These are phyloP conservation scores for Pseudogymnoascus sp. DNA, from an alignment of 2,329 filamentous ascomycete species.

Conservation along the genomic window DNA sequence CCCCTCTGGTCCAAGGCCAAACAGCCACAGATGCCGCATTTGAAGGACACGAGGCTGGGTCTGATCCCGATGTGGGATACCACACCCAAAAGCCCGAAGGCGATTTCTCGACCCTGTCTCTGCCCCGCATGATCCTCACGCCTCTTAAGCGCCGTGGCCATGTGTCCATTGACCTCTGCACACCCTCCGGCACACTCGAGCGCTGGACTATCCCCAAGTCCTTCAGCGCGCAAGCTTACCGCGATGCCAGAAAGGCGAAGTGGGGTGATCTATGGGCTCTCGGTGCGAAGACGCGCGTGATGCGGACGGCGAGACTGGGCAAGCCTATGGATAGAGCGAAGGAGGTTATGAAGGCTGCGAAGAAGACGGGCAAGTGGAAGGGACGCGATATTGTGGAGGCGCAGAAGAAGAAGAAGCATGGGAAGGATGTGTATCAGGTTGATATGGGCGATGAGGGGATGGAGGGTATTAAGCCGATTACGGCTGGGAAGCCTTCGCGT, in stretches of 20 bases:
- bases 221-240: constrained; percentile 74
- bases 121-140: constrained; percentile 70
- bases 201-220: constrained; percentile 87
- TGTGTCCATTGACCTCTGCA: constrained; percentile 85
- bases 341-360: constrained; percentile 26
- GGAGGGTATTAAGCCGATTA: constrained; percentile 22
- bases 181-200: constrained; percentile 74
- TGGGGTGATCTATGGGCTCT: constrained; percentile 97
- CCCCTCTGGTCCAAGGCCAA: constrained; percentile 40
- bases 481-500: constrained; percentile 13
- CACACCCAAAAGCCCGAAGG: neutral
- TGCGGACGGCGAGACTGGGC: constrained; percentile 53
- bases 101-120: constrained; percentile 39
- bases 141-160: constrained; percentile 85
- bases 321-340: constrained; percentile 22
- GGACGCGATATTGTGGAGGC: constrained; percentile 34
- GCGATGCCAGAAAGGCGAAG: constrained; percentile 77
- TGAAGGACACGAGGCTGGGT: constrained; percentile 54
- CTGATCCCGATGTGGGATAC: constrained; percentile 22
- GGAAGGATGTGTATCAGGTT: constrained; percentile 34
- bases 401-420: constrained; percentile 35
- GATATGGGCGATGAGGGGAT: constrained; percentile 27
- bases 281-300: constrained; percentile 76
- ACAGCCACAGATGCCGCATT: constrained; percentile 60
- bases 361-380: constrained; percentile 35